A percentile compares a stretch with the other conserved stretches of the same genome.
phyloP scores from a whole-genome alignment of 2,329 filamentous ascomycete species.

The Cladosporium sp. region DNA sequence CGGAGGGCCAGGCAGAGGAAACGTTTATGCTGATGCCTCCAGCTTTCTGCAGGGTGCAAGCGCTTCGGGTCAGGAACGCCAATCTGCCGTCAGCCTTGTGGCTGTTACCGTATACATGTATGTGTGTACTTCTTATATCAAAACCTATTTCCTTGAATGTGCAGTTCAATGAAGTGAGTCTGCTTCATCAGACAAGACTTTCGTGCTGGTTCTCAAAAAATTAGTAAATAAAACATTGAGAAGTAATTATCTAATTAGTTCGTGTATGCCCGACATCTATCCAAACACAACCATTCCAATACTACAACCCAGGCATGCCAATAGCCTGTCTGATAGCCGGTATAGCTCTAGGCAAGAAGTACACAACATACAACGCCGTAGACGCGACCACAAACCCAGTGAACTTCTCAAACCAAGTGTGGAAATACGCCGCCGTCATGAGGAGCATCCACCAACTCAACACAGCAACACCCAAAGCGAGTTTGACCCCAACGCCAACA shows the following conservation, averaged over 20 bases:
- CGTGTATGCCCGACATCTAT: too few species aligned
- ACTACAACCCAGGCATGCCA: slow-evolving; percentile 43
- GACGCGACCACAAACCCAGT: slow-evolving; percentile 48
- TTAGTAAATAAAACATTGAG: too few species aligned
- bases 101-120: too few species aligned
- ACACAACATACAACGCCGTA: slow-evolving; percentile 41
- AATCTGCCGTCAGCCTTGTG: too few species aligned
- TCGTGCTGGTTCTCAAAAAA: too few species aligned
- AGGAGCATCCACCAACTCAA: slow-evolving; percentile 92
- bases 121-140: too few species aligned
- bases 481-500: slow-evolving; percentile 49
- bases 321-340: slow-evolving; percentile 39
- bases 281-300: not conserved
- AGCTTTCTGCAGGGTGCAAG: too few species aligned
- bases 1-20: not conserved
- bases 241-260: too few species aligned
- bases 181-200: too few species aligned
- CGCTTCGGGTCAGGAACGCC: too few species aligned
- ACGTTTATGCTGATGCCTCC: not conserved
- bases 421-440: slow-evolving; percentile 98
- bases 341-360: slow-evolving; percentile 45
- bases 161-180: too few species aligned
- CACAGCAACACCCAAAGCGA: slow-evolving; percentile 55
- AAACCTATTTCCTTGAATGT: too few species aligned
- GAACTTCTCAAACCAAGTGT: slow-evolving; percentile 95